These are phyloP conservation scores for Phytopythium ostracodes DNA, from an alignment of 352 stramenopile species.

Conservation along the genomic window DNA sequence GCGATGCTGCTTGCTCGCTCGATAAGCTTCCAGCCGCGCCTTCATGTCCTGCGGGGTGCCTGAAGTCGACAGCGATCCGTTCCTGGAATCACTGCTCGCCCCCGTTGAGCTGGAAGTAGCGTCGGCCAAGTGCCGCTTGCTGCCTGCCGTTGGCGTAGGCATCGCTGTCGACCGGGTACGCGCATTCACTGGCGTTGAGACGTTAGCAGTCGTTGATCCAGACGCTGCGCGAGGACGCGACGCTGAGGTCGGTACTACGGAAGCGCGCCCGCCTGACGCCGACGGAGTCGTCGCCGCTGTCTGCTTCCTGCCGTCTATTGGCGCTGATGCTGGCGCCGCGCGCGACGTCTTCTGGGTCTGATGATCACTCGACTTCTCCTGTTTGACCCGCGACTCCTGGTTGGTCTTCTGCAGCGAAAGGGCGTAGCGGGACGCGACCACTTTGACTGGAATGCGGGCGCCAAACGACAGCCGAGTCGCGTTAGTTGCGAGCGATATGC, in stretches of 20 bases:
- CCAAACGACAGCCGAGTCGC: neutral
- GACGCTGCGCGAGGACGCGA: neutral
- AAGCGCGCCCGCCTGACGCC: neutral
- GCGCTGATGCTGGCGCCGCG: neutral
- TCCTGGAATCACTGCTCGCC: neutral
- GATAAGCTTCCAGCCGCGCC: slow-evolving; percentile 37
- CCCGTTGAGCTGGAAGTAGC: neutral
- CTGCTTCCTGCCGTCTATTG: neutral
- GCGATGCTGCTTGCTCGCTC: slow-evolving; percentile 29
- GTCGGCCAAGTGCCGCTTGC: slow-evolving; percentile 6
- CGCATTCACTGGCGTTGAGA: neutral
- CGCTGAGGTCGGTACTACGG: neutral
- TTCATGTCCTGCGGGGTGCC: slow-evolving; percentile 18
- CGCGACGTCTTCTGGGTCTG: neutral
- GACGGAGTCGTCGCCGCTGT: fast-evolving
- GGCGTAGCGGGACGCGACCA: slow-evolving; percentile 56
- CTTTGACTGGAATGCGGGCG: slow-evolving; percentile 27
- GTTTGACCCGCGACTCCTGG: slow-evolving; percentile 8
- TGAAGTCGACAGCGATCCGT: neutral
- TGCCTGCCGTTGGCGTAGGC: neutral
- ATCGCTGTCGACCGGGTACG: neutral
- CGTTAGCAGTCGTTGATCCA: slow-evolving; percentile 3
- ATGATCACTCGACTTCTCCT: neutral
- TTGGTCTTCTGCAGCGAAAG: slow-evolving; percentile 48
- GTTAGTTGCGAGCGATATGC: neutral